phyloP scores from a whole-genome alignment of 2,329 filamentous ascomycete genomes.

The Ophiostoma ulmi region DNA sequence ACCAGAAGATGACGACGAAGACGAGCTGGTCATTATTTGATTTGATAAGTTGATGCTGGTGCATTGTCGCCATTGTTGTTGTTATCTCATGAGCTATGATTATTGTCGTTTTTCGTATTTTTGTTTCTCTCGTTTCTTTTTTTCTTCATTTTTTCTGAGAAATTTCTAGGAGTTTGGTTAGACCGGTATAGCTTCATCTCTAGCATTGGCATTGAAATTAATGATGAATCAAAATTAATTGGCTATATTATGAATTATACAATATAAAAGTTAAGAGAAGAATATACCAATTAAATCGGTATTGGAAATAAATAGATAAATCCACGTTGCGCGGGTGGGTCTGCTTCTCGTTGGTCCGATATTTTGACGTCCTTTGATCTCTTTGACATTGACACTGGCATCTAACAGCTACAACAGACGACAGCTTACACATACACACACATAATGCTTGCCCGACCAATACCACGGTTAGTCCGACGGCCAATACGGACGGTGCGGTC shows the following conservation, averaged over 20 bases:
- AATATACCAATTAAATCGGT: not conserved
- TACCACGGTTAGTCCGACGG: not conserved
- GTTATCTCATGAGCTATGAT: not conserved
- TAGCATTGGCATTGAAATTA: not conserved
- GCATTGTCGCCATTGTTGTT: not conserved
- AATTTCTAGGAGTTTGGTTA: not conserved
- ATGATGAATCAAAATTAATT: not conserved
- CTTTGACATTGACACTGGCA: not conserved
- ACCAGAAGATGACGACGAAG: constrained; percentile 36
- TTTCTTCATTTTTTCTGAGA: not conserved
- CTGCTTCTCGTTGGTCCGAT: not conserved
- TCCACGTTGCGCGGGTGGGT: not conserved
- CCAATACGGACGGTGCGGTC: not conserved
- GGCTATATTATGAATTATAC: too few species aligned
- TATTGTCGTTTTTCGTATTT: not conserved
- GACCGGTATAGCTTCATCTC: not conserved
- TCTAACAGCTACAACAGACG: not conserved
- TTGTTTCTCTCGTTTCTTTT: not conserved
- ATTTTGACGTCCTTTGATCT: not conserved
- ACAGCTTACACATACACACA: not conserved
- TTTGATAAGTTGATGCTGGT: not conserved
- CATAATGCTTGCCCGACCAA: not conserved
- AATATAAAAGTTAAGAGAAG: not conserved
- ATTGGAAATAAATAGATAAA: not conserved
- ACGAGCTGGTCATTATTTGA: constrained; percentile 48